Evolutionary conservation across 2,329 filamentous ascomycete genomes (phyloP).

Genomic region (Atkinsonella texensis): DNA sequence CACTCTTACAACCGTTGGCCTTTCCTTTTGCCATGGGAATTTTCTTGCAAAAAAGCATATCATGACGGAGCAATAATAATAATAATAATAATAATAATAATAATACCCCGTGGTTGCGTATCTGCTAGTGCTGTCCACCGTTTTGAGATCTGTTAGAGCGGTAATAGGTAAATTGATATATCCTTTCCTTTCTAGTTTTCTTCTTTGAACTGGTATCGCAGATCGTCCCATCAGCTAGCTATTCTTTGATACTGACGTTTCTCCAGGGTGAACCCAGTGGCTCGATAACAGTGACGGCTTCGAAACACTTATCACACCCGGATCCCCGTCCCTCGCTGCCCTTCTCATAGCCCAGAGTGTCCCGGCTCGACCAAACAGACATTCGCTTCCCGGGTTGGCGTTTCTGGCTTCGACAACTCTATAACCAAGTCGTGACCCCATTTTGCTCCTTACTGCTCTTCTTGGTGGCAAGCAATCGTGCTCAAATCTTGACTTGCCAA

Average conservation of each 20-base stretch:
- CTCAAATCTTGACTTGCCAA: not conserved
- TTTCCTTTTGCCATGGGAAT: not conserved
- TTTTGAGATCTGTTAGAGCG: not conserved
- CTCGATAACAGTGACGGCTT: constrained; percentile 1
- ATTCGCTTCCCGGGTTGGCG: not conserved
- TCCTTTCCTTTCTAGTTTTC: not conserved
- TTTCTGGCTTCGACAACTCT: not conserved
- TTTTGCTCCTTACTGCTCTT: not conserved
- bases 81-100: too few species aligned
- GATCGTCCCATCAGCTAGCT: not conserved
- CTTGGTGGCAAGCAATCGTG: not conserved
- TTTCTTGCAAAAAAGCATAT: constrained; percentile 1
- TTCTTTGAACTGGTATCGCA: not conserved
- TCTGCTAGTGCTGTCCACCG: not conserved
- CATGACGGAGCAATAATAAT: not conserved
- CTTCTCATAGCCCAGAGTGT: not conserved
- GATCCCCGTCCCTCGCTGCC: not conserved
- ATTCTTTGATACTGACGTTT: not conserved
- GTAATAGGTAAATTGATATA: not conserved
- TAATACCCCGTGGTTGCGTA: not conserved
- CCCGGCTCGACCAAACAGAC: not conserved
- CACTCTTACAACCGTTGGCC: not conserved
- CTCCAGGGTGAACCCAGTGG: not conserved
- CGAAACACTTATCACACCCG: constrained; percentile 3
- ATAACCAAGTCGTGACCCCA: not conserved